phyloP scores from a whole-genome alignment of 441 rosid genomes.

The Rhodomyrtus psidioides region DNA sequence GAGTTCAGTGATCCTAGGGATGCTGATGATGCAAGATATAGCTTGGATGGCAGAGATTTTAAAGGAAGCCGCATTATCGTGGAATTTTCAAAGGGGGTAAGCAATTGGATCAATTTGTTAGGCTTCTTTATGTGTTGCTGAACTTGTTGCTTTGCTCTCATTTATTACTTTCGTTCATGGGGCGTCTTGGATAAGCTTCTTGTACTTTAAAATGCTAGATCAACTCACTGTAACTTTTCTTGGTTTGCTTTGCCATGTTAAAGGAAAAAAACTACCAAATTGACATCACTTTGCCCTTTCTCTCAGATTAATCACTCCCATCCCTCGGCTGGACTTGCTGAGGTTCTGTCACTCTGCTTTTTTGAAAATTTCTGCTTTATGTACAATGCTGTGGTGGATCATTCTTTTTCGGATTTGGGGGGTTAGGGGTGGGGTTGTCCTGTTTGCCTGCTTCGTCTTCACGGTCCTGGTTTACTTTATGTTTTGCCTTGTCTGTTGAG shows the following conservation, averaged over 20 bases:
- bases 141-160: not conserved
- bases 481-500: not conserved
- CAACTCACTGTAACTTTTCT: not conserved
- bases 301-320: not conserved
- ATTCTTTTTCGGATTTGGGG: not conserved
- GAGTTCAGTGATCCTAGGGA: constrained; percentile 69
- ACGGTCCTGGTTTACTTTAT: not conserved
- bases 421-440: not conserved
- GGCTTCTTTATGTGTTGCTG: not conserved
- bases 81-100: constrained; percentile 67
- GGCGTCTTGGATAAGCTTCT: not conserved
- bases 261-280: not conserved
- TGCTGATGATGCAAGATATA: constrained; percentile 68
- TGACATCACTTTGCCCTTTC: not conserved
- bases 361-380: not conserved
- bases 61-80: constrained; percentile 67
- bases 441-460: not conserved
- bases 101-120: not conserved
- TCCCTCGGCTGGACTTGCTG: not conserved
- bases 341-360: not conserved
- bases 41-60: constrained; percentile 56
- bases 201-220: not conserved
- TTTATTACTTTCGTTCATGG: not conserved
- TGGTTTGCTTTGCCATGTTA: not conserved
- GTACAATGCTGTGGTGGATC: not conserved